Percentiles rank a stretch among this genome's conserved stretches.
Conservation (phyloP, 495 filamentous ascomycete species). For the Penicillium paxilli region DNA sequence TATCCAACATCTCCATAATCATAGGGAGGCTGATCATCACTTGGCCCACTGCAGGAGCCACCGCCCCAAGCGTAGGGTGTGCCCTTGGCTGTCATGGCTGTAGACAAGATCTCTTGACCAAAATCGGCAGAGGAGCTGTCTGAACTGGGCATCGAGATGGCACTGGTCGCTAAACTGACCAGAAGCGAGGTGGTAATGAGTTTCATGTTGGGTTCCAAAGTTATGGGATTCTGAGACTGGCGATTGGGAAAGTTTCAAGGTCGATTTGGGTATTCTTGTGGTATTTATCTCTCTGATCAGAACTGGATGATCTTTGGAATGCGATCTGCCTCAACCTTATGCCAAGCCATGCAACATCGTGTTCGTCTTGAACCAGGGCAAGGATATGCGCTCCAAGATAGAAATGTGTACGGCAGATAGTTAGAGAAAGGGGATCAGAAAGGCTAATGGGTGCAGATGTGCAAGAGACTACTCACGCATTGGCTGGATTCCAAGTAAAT, state of each 20-base stretch:
- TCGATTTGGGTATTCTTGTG: too few species aligned
- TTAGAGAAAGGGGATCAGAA: background rate
- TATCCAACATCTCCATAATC: slow-evolving; percentile 21
- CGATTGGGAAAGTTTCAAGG: too few species aligned
- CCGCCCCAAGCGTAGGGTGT: slow-evolving; percentile 22
- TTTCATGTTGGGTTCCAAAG: background rate
- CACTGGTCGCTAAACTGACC: slow-evolving; percentile 1
- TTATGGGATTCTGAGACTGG: too few species aligned
- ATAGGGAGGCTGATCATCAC: slow-evolving; percentile 17
- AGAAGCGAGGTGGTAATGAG: background rate
- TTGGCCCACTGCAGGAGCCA: slow-evolving; percentile 17
- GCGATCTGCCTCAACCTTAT: background rate
- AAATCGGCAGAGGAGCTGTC: background rate
- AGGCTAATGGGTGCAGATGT: background rate
- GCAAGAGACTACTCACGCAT: background rate
- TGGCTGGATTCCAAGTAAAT: background rate
- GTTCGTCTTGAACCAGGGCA: background rate
- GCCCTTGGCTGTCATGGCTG: slow-evolving; percentile 12
- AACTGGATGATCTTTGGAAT: too few species aligned
- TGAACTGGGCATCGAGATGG: background rate
- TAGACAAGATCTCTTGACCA: slow-evolving; percentile 14
- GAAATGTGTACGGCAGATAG: background rate
- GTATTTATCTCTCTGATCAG: too few species aligned
- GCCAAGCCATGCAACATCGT: background rate
- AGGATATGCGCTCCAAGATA: background rate